Evolutionary conservation across 306 rosid genomes (phyloP), one percentile per base, ranked within the genome.

Genomic region (Vachellia pachyceras): DNA sequence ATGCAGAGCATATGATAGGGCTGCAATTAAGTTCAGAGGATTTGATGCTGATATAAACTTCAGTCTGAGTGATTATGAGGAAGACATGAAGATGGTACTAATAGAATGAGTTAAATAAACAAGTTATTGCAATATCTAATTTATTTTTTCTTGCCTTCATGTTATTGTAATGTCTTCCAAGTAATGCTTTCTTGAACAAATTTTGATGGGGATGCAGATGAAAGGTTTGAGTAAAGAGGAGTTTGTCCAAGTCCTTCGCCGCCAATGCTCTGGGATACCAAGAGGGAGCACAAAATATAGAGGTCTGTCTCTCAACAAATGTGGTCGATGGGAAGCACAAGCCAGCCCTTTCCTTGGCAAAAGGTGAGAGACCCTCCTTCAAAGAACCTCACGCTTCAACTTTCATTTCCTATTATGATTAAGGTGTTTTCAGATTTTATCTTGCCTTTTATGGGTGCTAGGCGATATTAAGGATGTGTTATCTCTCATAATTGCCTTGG

Each of bases 11-110:
- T 93, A 93, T 63, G 98, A 93, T 81, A 87, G 93, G 65, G 98
- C 97, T 82, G 97, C 97, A 3, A 87, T 93, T 47, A 93, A 87
- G 82, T 93, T 93, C 75, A 90, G 97, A 7, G 97, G 97, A 64
- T 75, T 80, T 42, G 90, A 93, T 36, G 98, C 98, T 37, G 94
- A 93, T 84, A 93, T 93, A 60, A 93, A 93, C 77, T 93, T 91
- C 74, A 81, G 7, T 77, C 69, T 93, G 44, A 79, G 89, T 77
- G 97, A 93, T 54, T 93, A 93, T 81, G 91, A 75, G n/a, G 94
- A 91, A 63, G 97, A 93, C 67, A 69, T 90, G 73, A 85, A 89
- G 85, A 91, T 90, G 91, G 97, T 93, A 71, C 8, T 64, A 35
- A 17, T 17, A 5, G 20, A 64, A 64, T 64, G 42, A 29, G 11